A percentile compares a stretch with the other conserved stretches of the same genome.
Evolutionary conservation across 371 early-diverging fungal genomes (phyloP).

Genomic region (Syncephalastrum racemosum): DNA sequence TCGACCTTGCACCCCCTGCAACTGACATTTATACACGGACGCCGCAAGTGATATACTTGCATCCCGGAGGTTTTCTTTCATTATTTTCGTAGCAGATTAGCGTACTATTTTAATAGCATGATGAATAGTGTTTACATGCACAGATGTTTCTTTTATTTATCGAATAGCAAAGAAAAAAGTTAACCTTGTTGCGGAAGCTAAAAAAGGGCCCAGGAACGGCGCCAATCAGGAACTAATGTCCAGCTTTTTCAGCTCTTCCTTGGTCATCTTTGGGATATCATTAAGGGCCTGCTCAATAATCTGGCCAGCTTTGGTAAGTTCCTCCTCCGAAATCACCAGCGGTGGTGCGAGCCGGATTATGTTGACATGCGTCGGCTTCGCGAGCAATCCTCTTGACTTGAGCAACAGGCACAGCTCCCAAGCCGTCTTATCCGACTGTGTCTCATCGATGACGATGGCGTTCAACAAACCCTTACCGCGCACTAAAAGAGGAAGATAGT

Average conservation of each 20-base stretch:
- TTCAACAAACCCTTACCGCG: conserved; percentile 96
- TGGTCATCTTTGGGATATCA: conserved; percentile 64
- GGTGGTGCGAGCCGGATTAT: conserved; percentile 98
- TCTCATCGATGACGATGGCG: conserved; percentile 93
- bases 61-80: no score
- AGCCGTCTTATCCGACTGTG: conserved; percentile 81
- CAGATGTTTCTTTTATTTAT: no score
- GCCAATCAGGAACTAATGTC: conserved; percentile 1
- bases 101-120: no score
- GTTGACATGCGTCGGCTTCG: conserved; percentile 98
- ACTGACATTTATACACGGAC: no score
- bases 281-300: conserved; percentile 78
- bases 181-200: no score
- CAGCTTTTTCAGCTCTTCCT: conserved; percentile 30
- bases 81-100: no score
- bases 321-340: conserved; percentile 88
- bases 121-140: no score
- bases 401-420: conserved; percentile 96
- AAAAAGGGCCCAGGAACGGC: no score
- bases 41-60: no score
- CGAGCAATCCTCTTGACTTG: conserved; percentile 89
- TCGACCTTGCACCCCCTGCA: no score
- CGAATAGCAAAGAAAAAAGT: no score
- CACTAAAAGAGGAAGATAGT: conserved; percentile 42
- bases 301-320: conserved; percentile 76